Conservation (phyloP, 2,329 filamentous ascomycete species). For the Pestalotiopsis fici region DNA sequence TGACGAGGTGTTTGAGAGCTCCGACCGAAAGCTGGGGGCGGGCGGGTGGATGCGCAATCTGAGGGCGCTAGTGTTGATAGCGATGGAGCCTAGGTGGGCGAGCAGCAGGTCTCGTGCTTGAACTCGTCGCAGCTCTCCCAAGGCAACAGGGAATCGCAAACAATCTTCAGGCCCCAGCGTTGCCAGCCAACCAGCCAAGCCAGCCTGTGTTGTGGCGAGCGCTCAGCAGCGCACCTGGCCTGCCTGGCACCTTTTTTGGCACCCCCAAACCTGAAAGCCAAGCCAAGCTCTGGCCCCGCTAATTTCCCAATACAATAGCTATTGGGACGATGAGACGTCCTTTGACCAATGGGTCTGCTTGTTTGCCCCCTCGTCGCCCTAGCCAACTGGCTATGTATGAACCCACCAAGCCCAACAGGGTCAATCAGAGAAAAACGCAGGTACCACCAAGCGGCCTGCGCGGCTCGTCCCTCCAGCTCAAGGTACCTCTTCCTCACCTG, state of each 20-base stretch:
- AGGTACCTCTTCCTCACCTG: not conserved
- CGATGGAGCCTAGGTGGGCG: not conserved
- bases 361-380: not conserved
- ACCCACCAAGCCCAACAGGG: not conserved
- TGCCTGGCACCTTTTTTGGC: too few species aligned
- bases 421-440: conserved; percentile 4
- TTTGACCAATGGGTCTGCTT: not conserved
- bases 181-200: not conserved
- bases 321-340: not conserved
- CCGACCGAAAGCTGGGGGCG: not conserved
- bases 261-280: not conserved
- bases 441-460: not conserved
- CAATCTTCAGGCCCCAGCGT: not conserved
- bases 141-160: too few species aligned
- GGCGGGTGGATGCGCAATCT: not conserved
- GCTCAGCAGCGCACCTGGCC: too few species aligned
- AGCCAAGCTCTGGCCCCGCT: not conserved
- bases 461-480: not conserved
- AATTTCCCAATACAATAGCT: not conserved
- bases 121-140: too few species aligned
- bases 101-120: not conserved
- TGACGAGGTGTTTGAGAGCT: conserved; percentile 6
- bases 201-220: not conserved
- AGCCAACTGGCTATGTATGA: not conserved
- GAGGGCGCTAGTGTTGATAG: conserved; percentile 1